Evolutionary conservation across 2,329 filamentous ascomycete genomes (phyloP).

Genomic region (Venturia carpophila): DNA sequence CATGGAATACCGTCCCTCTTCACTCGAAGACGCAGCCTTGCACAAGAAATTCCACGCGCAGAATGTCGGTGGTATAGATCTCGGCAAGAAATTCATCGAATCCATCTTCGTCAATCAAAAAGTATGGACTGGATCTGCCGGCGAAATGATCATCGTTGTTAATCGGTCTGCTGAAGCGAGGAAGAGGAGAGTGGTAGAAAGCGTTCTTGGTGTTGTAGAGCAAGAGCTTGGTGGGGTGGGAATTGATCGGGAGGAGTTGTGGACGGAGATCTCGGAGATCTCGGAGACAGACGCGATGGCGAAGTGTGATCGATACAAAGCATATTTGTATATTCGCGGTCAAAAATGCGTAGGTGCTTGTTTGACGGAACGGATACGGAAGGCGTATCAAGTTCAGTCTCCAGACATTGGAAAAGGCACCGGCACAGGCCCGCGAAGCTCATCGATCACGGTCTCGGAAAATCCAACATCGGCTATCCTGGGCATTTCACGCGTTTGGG

Average conservation of each 20-base stretch:
- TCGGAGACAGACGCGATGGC: slow-evolving; percentile 26
- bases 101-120: slow-evolving; percentile 45
- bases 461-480: slow-evolving; percentile 45
- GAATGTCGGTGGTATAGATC: slow-evolving; percentile 53
- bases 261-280: slow-evolving; percentile 39
- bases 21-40: slow-evolving; percentile 51
- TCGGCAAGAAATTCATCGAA: slow-evolving; percentile 50
- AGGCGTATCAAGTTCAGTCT: slow-evolving; percentile 45
- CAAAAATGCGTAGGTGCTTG: slow-evolving; percentile 56
- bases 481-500: slow-evolving; percentile 60
- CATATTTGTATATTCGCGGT: slow-evolving; percentile 54
- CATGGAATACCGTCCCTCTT: slow-evolving; percentile 60
- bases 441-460: slow-evolving; percentile 20
- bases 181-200: slow-evolving; percentile 47
- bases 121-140: slow-evolving; percentile 36
- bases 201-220: slow-evolving; percentile 52
- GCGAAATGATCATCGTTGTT: slow-evolving; percentile 16
- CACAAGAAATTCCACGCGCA: slow-evolving; percentile 58
- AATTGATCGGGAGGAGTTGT: slow-evolving; percentile 50
- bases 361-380: slow-evolving; percentile 53
- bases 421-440: not conserved
- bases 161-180: slow-evolving; percentile 33
- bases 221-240: slow-evolving; percentile 54
- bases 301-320: slow-evolving; percentile 46
- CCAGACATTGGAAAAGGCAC: slow-evolving; percentile 10